Conservation (phyloP, 257 asterid species). For the Plectranthus barbatus region DNA sequence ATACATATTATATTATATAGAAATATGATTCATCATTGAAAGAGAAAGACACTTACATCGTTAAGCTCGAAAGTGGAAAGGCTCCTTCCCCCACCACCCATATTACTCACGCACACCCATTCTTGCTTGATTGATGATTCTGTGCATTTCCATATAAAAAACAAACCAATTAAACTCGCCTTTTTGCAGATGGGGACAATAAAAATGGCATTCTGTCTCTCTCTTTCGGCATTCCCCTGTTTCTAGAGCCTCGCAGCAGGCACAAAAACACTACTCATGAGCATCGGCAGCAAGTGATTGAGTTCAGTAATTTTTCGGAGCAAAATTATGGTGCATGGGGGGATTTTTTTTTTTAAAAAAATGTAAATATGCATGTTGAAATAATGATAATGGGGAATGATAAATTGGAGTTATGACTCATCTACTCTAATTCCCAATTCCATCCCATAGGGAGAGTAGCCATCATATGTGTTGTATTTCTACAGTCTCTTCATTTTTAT, state of each 20-base stretch:
- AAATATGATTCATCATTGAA: constrained; percentile 7
- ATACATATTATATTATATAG: not conserved
- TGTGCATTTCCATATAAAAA: constrained; percentile 13
- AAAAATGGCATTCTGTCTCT: constrained; percentile 21
- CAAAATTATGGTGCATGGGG: no score
- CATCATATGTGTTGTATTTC: no score
- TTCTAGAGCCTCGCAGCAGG: constrained; percentile 23
- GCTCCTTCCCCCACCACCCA: constrained; percentile 35
- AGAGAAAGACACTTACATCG: constrained; percentile 49
- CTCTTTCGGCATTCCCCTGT: constrained; percentile 16
- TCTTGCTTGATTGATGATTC: constrained; percentile 13
- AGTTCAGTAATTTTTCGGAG: no score
- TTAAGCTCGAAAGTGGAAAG: constrained; percentile 44
- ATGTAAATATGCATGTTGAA: no score
- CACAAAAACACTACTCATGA: no score
- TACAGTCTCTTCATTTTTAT: no score
- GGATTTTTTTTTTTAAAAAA: no score
- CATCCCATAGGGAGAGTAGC: no score
- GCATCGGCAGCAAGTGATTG: no score
- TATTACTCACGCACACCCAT: not conserved
- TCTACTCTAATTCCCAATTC: no score
- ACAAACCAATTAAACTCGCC: constrained; percentile 7
- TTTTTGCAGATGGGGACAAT: constrained; percentile 1
- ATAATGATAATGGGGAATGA: no score
- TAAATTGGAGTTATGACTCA: no score